A percentile compares a stretch with the other conserved stretches of the same genome.
These are phyloP conservation scores for Leishmania tarentolae DNA, from an alignment of 208 protist genomes.

Conservation along the genomic window DNA sequence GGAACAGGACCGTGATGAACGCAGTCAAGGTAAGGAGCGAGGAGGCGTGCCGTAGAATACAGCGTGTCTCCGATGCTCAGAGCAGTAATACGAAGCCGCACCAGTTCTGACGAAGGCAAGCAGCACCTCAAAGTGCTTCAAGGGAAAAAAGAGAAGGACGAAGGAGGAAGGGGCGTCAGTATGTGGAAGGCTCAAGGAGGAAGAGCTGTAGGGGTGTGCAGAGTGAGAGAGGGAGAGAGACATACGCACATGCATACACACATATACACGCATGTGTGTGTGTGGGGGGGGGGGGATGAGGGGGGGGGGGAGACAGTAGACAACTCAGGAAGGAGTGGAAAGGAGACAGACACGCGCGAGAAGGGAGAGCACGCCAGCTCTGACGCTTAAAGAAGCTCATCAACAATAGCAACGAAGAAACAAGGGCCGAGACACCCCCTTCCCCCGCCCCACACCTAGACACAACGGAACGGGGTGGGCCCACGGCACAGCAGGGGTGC, in stretches of 20 bases:
- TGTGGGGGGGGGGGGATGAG: too few relatives aligned
- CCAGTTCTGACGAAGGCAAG: not conserved
- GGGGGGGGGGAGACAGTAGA: not conserved
- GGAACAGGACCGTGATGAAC: not conserved
- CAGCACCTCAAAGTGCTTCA: too few relatives aligned
- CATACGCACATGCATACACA: not conserved
- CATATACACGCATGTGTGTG: not conserved
- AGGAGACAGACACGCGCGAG: not conserved
- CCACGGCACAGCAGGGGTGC: constrained; percentile 1
- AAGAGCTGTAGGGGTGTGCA: not conserved
- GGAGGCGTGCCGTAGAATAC: not conserved
- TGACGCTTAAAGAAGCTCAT: not conserved
- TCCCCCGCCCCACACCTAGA: too few relatives aligned
- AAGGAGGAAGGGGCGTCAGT: not conserved
- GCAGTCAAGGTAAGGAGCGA: not conserved
- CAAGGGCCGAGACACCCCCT: too few relatives aligned
- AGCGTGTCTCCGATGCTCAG: not conserved
- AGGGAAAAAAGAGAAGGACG: not conserved
- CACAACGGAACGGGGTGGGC: constrained; percentile 2
- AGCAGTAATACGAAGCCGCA: not conserved
- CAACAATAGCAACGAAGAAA: not conserved
- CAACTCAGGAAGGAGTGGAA: not conserved
- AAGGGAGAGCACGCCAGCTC: not conserved
- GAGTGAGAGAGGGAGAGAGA: not conserved
- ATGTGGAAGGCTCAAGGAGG: not conserved